These are phyloP conservation scores for Colletotrichum tabaci DNA, from an alignment of 2,329 filamentous ascomycete genomes.

Conservation along the genomic window DNA sequence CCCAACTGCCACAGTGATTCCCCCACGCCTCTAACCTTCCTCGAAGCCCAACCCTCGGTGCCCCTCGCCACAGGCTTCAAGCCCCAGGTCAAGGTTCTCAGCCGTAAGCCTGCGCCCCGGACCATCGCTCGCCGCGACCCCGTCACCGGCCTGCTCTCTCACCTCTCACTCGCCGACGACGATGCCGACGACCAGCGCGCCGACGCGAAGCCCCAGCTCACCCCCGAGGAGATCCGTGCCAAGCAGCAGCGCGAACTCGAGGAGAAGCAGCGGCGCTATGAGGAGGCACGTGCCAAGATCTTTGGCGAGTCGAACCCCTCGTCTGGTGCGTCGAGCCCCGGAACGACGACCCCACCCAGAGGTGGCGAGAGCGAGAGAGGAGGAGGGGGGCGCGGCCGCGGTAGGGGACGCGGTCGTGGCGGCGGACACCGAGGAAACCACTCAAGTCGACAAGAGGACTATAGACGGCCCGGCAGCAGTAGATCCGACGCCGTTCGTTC, in stretches of 20 bases:
- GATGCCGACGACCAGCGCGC: slow-evolving; percentile 78
- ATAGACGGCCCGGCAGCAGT: slow-evolving; percentile 44
- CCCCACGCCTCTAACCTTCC: slow-evolving; percentile 81
- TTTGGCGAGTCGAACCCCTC: slow-evolving; percentile 76
- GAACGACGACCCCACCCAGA: slow-evolving; percentile 72
- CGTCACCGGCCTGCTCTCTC: slow-evolving; percentile 62
- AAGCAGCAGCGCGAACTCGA: slow-evolving; percentile 86
- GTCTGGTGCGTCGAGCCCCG: slow-evolving; percentile 74
- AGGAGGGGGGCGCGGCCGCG: slow-evolving; percentile 56
- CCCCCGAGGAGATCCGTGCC: slow-evolving; percentile 82
- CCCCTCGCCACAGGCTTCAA: slow-evolving; percentile 82
- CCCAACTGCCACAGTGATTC: slow-evolving; percentile 72
- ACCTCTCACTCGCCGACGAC: slow-evolving; percentile 64
- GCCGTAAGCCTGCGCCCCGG: slow-evolving; percentile 80
- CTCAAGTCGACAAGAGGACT: slow-evolving; percentile 50
- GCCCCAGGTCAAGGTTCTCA: slow-evolving; percentile 86
- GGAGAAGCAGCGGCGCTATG: slow-evolving; percentile 91
- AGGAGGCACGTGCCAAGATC: slow-evolving; percentile 89
- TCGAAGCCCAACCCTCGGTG: slow-evolving; percentile 75
- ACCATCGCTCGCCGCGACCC: slow-evolving; percentile 72
- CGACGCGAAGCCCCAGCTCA: slow-evolving; percentile 73
- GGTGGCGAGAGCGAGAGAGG: slow-evolving; percentile 53
- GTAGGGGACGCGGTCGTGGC: slow-evolving; percentile 63
- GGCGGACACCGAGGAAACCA: slow-evolving; percentile 53
- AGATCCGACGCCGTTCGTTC: slow-evolving; percentile 44